Evolutionary conservation across 768 basidiomycete genomes (phyloP), one percentile per base, ranked within the genome.

Genomic region (Amanita exitialis): DNA sequence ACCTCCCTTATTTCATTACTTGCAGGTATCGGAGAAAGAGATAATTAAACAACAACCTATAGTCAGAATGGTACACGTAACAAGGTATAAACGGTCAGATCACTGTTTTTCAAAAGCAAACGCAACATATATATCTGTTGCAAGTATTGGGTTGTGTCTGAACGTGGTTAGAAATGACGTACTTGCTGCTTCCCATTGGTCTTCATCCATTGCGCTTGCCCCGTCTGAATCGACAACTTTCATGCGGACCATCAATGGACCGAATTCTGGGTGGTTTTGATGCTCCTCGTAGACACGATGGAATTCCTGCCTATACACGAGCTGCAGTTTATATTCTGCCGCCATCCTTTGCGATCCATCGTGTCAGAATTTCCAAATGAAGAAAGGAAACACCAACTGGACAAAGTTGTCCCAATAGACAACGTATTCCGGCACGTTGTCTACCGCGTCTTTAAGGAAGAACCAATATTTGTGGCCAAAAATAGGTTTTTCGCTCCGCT

Each of bases 101-200:
- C 59, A 73, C 50, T 65, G 66, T 66, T 88, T 95, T 64, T 90
- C 81, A 59, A 95, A 87, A 6, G 90, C 94, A 59, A 97, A 97
- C 2, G 84, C 94, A 57, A 94, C 78, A 59, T 97, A 97, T 47
- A 97, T 83, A 64, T 94, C 94, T 97, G 60, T 1, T 44, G 20
- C 36, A 18, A 41, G 25, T 42, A 30, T 44, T 44, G 34, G 2
- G 18, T 21, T 35, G 43, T 43, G 23, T 54, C 49, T 58, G n/a
- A 61, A 48, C 28, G 8, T 36, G 20, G 25, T n/a, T 20, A 15
- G 6, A 30, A 39, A 15, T 9, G 10, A 79, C 92, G 68, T 67
- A 97, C 96, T 97, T n/a, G 92, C 93, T 55, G 95, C 95, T 61
- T 97, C 93, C 90, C 95, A 96, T 67, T 98, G 94, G 58, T 89